These are phyloP conservation scores for Fraxinus xanthoxyloides DNA, from an alignment of 305 asterid genomes.

Conservation along the genomic window DNA sequence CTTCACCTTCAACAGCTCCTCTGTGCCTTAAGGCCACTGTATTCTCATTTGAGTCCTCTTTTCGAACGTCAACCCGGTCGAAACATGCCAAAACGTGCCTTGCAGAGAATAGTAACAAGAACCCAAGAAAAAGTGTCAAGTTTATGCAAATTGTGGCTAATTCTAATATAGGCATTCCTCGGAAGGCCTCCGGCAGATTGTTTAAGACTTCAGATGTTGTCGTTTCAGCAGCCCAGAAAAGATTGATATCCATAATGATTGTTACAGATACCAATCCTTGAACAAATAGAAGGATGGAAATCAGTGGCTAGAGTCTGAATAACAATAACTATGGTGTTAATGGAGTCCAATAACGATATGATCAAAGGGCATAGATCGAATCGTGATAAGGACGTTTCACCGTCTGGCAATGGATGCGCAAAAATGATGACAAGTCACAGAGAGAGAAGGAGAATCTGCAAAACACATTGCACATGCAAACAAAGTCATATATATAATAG, in stretches of 20 bases:
- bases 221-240: slow-evolving; percentile 29
- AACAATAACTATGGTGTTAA: slow-evolving; percentile 19
- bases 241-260: slow-evolving; percentile 68
- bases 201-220: slow-evolving; percentile 29
- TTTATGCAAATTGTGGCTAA: slow-evolving; percentile 71
- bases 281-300: slow-evolving; percentile 27
- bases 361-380: slow-evolving; percentile 42
- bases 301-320: slow-evolving; percentile 34
- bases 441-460: slow-evolving; percentile 55
- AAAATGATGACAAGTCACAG: slow-evolving; percentile 52
- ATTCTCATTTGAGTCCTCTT: slow-evolving; percentile 46
- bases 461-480: slow-evolving; percentile 40
- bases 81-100: slow-evolving; percentile 59
- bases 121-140: slow-evolving; percentile 61
- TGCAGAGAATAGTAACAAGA: slow-evolving; percentile 64
- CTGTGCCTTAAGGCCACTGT: slow-evolving; percentile 34
- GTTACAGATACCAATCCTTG: slow-evolving; percentile 60
- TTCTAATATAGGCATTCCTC: slow-evolving; percentile 60
- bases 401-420: slow-evolving; percentile 58
- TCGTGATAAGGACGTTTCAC: slow-evolving; percentile 69
- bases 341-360: slow-evolving; percentile 25
- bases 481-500: slow-evolving; percentile 31
- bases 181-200: slow-evolving; percentile 33
- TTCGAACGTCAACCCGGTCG: slow-evolving; percentile 50
- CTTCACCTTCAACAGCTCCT: slow-evolving; percentile 39